phyloP scores from a whole-genome alignment of 225 moss, liverwort and hornwort species.

The Physcomitrellopsis africana region DNA sequence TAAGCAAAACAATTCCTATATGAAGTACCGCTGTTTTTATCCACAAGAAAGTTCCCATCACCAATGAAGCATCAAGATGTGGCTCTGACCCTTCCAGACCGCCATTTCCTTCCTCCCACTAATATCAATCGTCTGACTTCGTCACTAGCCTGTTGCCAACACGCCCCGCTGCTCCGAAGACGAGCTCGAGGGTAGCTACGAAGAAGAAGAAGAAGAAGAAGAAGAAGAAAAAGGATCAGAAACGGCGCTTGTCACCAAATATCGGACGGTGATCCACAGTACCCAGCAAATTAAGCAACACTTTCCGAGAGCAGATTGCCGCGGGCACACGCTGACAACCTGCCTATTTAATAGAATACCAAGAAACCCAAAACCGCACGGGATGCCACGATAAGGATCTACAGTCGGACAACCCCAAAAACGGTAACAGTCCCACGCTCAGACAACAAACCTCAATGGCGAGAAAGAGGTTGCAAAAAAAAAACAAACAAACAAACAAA shows the following conservation, averaged over 20 bases:
- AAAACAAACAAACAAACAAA: neutral
- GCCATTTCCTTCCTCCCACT: conserved; percentile 15
- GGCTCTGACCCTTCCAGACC: conserved; percentile 17
- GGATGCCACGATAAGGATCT: too few species aligned
- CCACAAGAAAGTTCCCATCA: neutral
- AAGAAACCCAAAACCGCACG: neutral
- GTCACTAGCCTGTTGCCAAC: neutral
- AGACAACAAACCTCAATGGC: too few species aligned
- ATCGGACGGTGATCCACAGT: too few species aligned
- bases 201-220: too few species aligned
- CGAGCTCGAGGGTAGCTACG: neutral
- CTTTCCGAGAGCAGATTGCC: neutral
- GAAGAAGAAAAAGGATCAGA: too few species aligned
- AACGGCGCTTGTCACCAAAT: neutral
- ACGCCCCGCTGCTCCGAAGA: neutral
- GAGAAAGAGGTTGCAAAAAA: neutral
- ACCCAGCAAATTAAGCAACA: neutral
- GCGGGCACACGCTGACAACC: neutral
- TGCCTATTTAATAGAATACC: neutral
- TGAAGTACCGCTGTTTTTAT: neutral
- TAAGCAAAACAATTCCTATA: conserved; percentile 17
- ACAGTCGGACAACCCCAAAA: neutral
- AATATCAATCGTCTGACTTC: conserved; percentile 2
- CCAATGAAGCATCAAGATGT: neutral
- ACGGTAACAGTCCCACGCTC: neutral